These are phyloP conservation scores for Penicillium sp. DNA, from an alignment of 2,329 filamentous ascomycete species.

Conservation along the genomic window DNA sequence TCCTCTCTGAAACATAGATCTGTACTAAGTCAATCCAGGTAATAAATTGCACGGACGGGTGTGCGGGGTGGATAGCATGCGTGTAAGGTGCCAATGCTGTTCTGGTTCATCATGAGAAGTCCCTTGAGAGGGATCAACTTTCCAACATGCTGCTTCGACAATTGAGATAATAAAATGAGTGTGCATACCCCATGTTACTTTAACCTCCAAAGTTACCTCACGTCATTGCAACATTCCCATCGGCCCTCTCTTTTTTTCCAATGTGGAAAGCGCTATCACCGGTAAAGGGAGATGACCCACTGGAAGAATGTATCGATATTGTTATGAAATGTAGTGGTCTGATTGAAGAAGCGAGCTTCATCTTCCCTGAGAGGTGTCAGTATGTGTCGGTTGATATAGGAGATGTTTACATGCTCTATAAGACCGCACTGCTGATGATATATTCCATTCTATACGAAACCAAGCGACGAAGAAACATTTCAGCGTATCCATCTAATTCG, in stretches of 20 bases:
- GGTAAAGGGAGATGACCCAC: background rate
- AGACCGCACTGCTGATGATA: constrained; percentile 13
- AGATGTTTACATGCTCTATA: constrained; percentile 15
- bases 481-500: background rate
- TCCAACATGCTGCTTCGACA: constrained; percentile 13
- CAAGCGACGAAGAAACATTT: background rate
- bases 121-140: constrained; percentile 6
- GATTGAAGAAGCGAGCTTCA: constrained; percentile 3
- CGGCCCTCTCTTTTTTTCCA: constrained; percentile 10
- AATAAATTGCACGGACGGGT: too few relatives aligned
- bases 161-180: constrained; percentile 14
- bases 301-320: constrained; percentile 16
- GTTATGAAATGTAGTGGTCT: constrained; percentile 12
- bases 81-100: constrained; percentile 11
- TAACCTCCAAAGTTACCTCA: constrained; percentile 10
- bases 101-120: constrained; percentile 11
- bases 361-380: constrained; percentile 8
- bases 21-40: too few relatives aligned
- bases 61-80: too few relatives aligned
- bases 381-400: constrained; percentile 11
- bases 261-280: constrained; percentile 11
- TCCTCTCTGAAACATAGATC: too few relatives aligned
- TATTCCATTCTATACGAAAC: constrained; percentile 8
- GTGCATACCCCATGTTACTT: background rate
- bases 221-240: constrained; percentile 16